These are phyloP conservation scores for Lepidium aucheri DNA, from an alignment of 345 rosid genomes.

Conservation along the genomic window DNA sequence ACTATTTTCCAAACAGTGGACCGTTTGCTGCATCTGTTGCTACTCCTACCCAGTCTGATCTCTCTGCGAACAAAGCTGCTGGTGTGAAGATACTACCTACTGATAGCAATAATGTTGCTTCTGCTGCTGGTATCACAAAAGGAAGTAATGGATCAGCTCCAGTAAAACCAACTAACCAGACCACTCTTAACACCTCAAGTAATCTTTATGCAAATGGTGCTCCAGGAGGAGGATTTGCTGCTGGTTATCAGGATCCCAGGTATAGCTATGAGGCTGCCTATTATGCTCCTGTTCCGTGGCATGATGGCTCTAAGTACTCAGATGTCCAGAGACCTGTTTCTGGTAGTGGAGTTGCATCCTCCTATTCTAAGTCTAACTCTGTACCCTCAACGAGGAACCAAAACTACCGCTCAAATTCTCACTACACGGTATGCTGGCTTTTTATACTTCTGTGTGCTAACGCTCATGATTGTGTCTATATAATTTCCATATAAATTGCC, in stretches of 20 bases:
- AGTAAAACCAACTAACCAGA: slow-evolving; percentile 43
- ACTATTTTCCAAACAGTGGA: slow-evolving; percentile 51
- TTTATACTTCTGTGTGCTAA: background rate
- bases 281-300: slow-evolving; percentile 44
- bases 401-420: slow-evolving; percentile 49
- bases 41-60: slow-evolving; percentile 45
- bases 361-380: slow-evolving; percentile 43
- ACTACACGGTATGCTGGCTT: slow-evolving; percentile 41
- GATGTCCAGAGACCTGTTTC: slow-evolving; percentile 50
- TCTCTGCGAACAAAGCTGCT: slow-evolving; percentile 40
- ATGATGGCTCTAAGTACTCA: slow-evolving; percentile 40
- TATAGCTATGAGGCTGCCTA: slow-evolving; percentile 41
- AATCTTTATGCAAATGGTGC: slow-evolving; percentile 53
- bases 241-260: slow-evolving; percentile 67
- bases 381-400: slow-evolving; percentile 54
- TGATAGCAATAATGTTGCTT: slow-evolving; percentile 46
- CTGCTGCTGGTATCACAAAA: slow-evolving; percentile 39
- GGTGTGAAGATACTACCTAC: slow-evolving; percentile 54
- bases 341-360: slow-evolving; percentile 37
- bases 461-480: background rate
- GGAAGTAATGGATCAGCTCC: slow-evolving; percentile 52
- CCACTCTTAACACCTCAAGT: slow-evolving; percentile 37
- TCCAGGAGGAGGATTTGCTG: slow-evolving; percentile 35
- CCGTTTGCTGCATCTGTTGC: slow-evolving; percentile 46
- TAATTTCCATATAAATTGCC: background rate